Base-by-base conservation (phyloP, 345 rosid species). In the Aurinia saxatilis region DNA sequence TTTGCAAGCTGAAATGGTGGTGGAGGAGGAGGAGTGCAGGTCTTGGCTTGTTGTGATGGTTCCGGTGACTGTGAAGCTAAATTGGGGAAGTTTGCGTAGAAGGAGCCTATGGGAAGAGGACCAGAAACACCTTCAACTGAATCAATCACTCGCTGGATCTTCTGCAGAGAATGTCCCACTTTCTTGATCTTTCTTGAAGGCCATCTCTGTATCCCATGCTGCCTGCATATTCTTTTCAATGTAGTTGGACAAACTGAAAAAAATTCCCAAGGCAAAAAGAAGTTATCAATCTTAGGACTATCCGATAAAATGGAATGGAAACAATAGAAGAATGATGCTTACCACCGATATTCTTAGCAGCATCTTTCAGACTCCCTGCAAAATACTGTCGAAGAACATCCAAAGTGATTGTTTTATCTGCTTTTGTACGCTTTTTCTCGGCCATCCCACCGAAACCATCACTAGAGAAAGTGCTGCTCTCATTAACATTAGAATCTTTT, bases 171-270 rank as follows among this genome's bases (percentile, higher is more conserved):
- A 65, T 85, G 91, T 40, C 86, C 97, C 8, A 89, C 99, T 79
- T 89, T 92, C 85, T 82, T 89, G 77, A 92, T 83, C 75, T 89
- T 85, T 54, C 98, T 86, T 61, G 98, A 92, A 30, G 99, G 99
- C 99, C 99, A 93, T 44, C 95, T 78, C 11, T 72, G 75, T 76
- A 93, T 89, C 37, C 97, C 96, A 23, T 89, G 85, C 47, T 84
- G 97, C 73, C 99, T 77, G 70, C 99, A 93, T 66, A 93, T 90
- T 60, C 97, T 81, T 77, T 93, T 93, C 86, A 93, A 81, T 18
- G 96, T 93, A 12, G 99, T 93, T 18, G 99, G 97, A 73, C 99
- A 93, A 75, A 90, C 99, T 93, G 90, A 74, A 73, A 82, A 65
- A 21, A 65, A 47, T 44, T 8, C 29, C 37, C 62, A 63, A 52